These are phyloP conservation scores for Phytopythium sindhum DNA, from an alignment of 352 stramenopile species.

Conservation along the genomic window DNA sequence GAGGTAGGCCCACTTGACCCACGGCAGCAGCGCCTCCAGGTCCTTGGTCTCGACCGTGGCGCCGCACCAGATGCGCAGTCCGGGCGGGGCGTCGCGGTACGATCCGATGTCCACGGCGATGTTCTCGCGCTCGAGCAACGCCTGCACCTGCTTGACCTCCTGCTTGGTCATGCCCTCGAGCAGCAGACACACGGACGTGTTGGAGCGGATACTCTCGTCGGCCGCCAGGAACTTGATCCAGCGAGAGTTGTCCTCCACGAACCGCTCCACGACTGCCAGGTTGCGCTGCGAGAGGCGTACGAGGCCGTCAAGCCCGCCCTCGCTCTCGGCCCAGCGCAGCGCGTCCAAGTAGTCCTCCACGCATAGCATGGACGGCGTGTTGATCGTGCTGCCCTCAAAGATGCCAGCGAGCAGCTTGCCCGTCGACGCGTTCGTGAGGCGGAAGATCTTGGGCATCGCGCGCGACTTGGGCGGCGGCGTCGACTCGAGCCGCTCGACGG, in stretches of 20 bases:
- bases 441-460: constrained; percentile 99
- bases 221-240: constrained; percentile 98
- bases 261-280: constrained; percentile 94
- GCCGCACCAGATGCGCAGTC: constrained; percentile 98
- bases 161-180: constrained; percentile 90
- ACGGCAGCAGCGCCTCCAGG: constrained; percentile 97
- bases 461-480: constrained; percentile 85
- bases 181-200: constrained; percentile 97
- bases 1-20: constrained; percentile 97
- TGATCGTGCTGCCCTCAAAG: constrained; percentile 99
- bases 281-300: constrained; percentile 94
- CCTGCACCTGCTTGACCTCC: constrained; percentile 97
- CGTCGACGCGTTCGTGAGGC: constrained; percentile 94
- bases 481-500: constrained; percentile 95
- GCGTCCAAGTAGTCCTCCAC: constrained; percentile 99
- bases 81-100: constrained; percentile 97
- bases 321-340: constrained; percentile 93
- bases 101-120: constrained; percentile 98
- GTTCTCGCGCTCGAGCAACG: constrained; percentile 93
- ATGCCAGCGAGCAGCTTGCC: constrained; percentile 93
- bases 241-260: constrained; percentile 92
- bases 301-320: constrained; percentile 93
- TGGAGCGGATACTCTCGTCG: constrained; percentile 91
- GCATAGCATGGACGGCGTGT: constrained; percentile 99
- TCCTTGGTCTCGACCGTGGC: constrained; percentile 98